Conservation (phyloP, 179 eudicot genomes). For the Camellia oleifera region DNA sequence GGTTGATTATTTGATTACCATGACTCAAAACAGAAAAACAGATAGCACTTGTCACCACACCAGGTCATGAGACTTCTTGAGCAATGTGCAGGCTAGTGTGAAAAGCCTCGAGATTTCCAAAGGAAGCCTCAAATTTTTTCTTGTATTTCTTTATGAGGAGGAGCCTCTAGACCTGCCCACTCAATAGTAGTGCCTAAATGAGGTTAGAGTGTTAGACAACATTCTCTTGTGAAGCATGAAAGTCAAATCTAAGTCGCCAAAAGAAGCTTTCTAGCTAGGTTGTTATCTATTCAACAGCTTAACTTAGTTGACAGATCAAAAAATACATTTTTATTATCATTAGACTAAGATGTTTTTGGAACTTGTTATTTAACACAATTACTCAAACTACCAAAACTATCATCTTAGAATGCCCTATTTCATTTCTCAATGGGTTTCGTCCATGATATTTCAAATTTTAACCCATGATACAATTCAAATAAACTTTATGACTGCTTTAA, state of each 20-base stretch:
- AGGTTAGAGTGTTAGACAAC: not conserved
- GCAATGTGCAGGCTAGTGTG: no score
- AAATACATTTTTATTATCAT: not conserved
- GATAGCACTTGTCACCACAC: no score
- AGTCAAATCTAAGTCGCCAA: not conserved
- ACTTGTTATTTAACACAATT: not conserved
- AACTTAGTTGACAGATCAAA: not conserved
- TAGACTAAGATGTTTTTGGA: not conserved
- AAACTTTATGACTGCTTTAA: not conserved
- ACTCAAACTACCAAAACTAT: constrained; percentile 7
- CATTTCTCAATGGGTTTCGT: constrained; percentile 3
- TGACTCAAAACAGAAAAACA: no score
- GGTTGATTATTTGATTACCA: no score
- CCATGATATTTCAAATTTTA: not conserved
- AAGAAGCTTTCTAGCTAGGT: not conserved
- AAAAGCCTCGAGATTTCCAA: no score
- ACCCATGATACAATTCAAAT: not conserved
- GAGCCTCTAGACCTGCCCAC: not conserved
- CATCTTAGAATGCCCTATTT: not conserved
- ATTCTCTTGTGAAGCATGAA: not conserved
- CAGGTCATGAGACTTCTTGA: no score
- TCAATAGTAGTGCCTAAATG: not conserved
- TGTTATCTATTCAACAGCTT: not conserved
- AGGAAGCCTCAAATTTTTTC: no score
- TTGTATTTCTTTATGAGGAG: no score